Evolutionary conservation across 1,139 yeast species (phyloP), one percentile per base, ranked within the genome.

Genomic region (Pichia sorboxylosa): DNA sequence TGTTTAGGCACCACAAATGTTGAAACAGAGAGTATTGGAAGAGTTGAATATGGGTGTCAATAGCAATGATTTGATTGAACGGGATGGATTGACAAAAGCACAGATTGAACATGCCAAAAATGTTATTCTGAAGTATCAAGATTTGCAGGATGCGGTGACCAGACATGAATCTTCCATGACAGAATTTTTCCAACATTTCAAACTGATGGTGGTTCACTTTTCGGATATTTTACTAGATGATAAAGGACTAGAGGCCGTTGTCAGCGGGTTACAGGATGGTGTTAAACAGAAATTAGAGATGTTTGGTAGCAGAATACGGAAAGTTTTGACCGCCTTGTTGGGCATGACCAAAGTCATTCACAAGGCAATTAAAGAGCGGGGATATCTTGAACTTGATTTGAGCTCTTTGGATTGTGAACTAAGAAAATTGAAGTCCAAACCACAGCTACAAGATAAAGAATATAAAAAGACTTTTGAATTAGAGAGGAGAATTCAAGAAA

Each of bases 361-460:
- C 26, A 57, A 52, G 27, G 48, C 48, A 16, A 48, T 64, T 6
- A 55, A 49, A 21, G 42, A 39, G 6, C 45, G 70, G 25, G 54
- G 56, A 25, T 44, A 47, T 32, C 51, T 59, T 1, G 48, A 61
- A 26, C 43, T 61, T 32, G 67, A 63, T 28, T 59, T 55, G 40
- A 68, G n/a, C 2, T n/a, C 11, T 9, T 11, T 23, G 6, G 6
- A 10, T 23, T 7, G 7, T 10, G n/a, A 11, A 49, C 46, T 19
- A 27, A 33, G 33, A 15, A 35, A 33, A 17, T 33, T 44, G 9
- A 28, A 41, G 8, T 35, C 35, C 8, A 37, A 35, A 13, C 29
- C 27, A 13, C 29, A 41, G 17, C 28, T 29, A 10, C 18, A 25
- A 7, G 39, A 34, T 16, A 29, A 42, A 21, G 51, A 51, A 26